Base-by-base conservation (phyloP, 345 rosid species). In the Lagerstroemia speciosa region DNA sequence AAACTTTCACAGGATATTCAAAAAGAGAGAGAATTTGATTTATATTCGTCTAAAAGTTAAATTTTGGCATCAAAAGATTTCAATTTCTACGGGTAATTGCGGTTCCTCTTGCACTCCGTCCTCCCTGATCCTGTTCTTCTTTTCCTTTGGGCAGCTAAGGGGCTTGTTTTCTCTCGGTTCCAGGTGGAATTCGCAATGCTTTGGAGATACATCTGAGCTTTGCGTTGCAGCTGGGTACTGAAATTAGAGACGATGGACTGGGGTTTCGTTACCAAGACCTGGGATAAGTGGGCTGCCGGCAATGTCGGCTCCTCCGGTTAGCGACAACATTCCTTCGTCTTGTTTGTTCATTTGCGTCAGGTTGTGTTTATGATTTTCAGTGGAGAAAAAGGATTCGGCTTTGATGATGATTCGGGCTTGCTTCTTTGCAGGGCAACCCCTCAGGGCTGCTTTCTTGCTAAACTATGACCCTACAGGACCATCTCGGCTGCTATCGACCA, bases 261-360 rank as follows among this genome's bases (percentile, higher is more conserved):
- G 85, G 74, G 66, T 65, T 84, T 78, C 69, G 82, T 83, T 16
- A 79, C 79, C 55, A 86, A 67, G 81, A 72, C 83, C 67, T 90
- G 97, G 98, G 87, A 87, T 17, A 87, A 86, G 79, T 90, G 97
- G 97, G 83, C 84, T 68, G 72, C 89, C 27, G 12, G 67, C 73
- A 79, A 77, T 40, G 67, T 93, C 71, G 89, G 90, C 27, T 80
- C 88, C 69, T 75, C 86, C 1, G 91, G 93, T 86, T 29, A 71
- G 71, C 52, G 17, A 22, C 63, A 60, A n/a, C 67, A 36, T 31
- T 71, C 17, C 65, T 27, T 53, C 17, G 29, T 6, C 34, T 22
- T 53, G 2, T 41, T 36, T 27, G 5, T 26, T 72, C 65, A 5
- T 24, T 45, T 20, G 27, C 14, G 53, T 66, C 29, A 34, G 15